A percentile compares a stretch with the other conserved stretches of the same genome.
Evolutionary conservation across 345 rosid species (phyloP).

Genomic region (Excoecaria agallocha): DNA sequence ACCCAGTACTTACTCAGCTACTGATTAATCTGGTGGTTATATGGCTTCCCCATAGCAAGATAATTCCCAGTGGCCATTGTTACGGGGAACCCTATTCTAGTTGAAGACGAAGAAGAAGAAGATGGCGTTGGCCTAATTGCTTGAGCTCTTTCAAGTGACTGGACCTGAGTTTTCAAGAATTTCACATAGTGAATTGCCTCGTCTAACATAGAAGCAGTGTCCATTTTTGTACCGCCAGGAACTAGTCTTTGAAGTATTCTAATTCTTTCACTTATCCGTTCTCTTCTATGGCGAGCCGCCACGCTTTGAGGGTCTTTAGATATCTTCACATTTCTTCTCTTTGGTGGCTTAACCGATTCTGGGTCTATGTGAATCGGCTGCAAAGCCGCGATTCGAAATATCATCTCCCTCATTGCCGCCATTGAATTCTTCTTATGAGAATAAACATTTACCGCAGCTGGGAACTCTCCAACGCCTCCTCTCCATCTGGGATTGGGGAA

Average conservation of each 20-base stretch:
- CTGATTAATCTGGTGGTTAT: conserved; percentile 11
- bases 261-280: conserved; percentile 64
- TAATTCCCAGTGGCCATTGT: conserved; percentile 34
- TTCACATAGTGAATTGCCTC: conserved; percentile 72
- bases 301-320: conserved; percentile 75
- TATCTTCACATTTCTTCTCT: conserved; percentile 63
- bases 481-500: conserved; percentile 21
- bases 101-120: background rate
- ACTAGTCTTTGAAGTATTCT: conserved; percentile 67
- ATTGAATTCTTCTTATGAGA: conserved; percentile 41
- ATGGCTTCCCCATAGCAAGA: conserved; percentile 23
- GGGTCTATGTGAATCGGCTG: conserved; percentile 71
- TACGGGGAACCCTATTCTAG: conserved; percentile 40
- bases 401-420: conserved; percentile 78
- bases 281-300: conserved; percentile 66
- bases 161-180: conserved; percentile 68
- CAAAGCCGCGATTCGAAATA: conserved; percentile 66
- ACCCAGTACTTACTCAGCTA: conserved; percentile 7
- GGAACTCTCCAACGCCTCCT: conserved; percentile 20
- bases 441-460: conserved; percentile 12
- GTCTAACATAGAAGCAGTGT: conserved; percentile 73
- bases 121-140: conserved; percentile 21
- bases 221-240: conserved; percentile 80
- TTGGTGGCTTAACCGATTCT: conserved; percentile 60
- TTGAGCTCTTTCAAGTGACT: conserved; percentile 47